Percentiles rank a stretch among this genome's conserved stretches.
Conservation (phyloP, 106 monocot species). For the Amphibolis antarctica region DNA sequence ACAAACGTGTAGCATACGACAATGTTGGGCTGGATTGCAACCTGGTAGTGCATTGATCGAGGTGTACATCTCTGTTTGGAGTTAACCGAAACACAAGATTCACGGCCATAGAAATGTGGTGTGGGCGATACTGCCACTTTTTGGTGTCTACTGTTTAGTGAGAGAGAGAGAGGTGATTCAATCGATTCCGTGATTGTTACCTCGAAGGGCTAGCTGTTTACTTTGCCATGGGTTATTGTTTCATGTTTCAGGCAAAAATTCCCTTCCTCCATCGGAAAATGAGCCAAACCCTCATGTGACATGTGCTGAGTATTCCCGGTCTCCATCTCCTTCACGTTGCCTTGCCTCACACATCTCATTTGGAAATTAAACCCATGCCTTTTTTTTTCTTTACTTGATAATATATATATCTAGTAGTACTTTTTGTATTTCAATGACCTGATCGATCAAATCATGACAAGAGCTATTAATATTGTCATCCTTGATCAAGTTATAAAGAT, state of each 20-base stretch:
- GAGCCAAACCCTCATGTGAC: background rate
- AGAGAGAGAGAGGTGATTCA: too few species aligned
- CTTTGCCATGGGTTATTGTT: background rate
- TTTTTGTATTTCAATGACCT: too few species aligned
- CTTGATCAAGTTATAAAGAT: too few species aligned
- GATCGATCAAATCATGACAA: too few species aligned
- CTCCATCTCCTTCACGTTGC: background rate
- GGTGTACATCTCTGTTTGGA: background rate
- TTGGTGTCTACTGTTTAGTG: background rate
- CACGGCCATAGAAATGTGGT: background rate
- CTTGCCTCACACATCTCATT: too few species aligned
- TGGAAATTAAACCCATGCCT: too few species aligned
- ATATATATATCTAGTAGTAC: too few species aligned
- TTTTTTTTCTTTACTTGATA: too few species aligned
- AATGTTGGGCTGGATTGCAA: conserved; percentile 1
- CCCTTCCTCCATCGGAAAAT: background rate
- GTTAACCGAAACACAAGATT: background rate
- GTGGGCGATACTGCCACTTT: too few species aligned
- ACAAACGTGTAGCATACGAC: too few species aligned
- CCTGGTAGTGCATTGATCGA: conserved; percentile 9
- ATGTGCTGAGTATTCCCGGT: background rate
- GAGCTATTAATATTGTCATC: too few species aligned
- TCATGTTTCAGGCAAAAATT: conserved; percentile 5
- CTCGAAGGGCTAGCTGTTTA: background rate
- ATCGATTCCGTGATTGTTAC: background rate